phyloP scores from a whole-genome alignment of 2,329 filamentous ascomycete genomes.

The Chrysoporthe deuterocubensis region DNA sequence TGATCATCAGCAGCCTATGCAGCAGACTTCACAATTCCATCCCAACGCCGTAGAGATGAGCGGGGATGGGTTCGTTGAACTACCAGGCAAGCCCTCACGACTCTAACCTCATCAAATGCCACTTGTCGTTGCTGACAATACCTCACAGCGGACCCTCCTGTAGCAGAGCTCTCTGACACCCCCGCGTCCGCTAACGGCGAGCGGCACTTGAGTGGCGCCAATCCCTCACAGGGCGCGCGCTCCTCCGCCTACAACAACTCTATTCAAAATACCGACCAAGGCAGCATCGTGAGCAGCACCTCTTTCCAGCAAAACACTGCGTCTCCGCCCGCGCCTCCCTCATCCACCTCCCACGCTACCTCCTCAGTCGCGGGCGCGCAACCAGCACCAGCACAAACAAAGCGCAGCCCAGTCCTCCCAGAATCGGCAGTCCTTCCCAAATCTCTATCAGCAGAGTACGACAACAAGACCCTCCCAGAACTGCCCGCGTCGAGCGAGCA shows the following conservation, averaged over 20 bases:
- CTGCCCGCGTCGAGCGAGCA: constrained; percentile 8
- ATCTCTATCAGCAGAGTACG: constrained; percentile 24
- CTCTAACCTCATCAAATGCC: background rate
- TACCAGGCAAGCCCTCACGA: constrained; percentile 45
- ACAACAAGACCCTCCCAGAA: constrained; percentile 17
- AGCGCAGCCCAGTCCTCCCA: constrained; percentile 4
- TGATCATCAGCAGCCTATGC: constrained; percentile 11
- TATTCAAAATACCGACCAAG: constrained; percentile 37
- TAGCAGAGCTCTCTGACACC: constrained; percentile 50
- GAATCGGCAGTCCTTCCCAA: constrained; percentile 26
- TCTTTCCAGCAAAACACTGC: constrained; percentile 29
- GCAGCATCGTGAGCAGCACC: constrained; percentile 35
- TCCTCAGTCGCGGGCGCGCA: constrained; percentile 9
- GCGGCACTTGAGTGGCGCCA: constrained; percentile 31
- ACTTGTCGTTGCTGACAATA: constrained; percentile 9
- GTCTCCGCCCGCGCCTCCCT: constrained; percentile 15
- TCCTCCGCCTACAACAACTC: constrained; percentile 35
- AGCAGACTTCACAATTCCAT: constrained; percentile 23
- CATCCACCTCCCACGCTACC: constrained; percentile 19
- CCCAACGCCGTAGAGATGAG: constrained; percentile 42
- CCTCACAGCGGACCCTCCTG: constrained; percentile 46
- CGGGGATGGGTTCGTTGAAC: constrained; percentile 49
- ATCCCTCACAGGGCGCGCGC: constrained; percentile 36
- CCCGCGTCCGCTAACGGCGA: constrained; percentile 46
- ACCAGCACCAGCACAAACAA: constrained; percentile 1